phyloP scores from a whole-genome alignment of 495 filamentous ascomycete species.

The Talaromyces thailandensis region DNA sequence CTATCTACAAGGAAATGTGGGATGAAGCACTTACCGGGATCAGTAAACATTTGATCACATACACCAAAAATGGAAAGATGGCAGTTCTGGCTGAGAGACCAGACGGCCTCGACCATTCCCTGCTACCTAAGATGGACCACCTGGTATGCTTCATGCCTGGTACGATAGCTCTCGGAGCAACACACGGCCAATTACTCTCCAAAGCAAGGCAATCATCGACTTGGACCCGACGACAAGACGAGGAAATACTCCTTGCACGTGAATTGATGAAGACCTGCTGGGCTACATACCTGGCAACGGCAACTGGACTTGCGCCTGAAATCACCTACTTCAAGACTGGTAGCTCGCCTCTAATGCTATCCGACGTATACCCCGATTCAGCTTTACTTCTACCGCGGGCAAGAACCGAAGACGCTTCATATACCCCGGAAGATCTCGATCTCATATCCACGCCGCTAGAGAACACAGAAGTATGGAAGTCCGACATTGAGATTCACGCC shows the following conservation, averaged over 20 bases:
- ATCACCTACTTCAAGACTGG: conserved; percentile 81
- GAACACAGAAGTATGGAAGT: conserved; percentile 41
- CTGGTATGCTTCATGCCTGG: conserved; percentile 96
- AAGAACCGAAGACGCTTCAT: conserved; percentile 9
- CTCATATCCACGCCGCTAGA: conserved; percentile 23
- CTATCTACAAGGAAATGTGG: conserved; percentile 88
- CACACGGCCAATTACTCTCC: conserved; percentile 62
- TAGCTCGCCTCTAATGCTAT: conserved; percentile 35
- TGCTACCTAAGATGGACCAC: conserved; percentile 95
- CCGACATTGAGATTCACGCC: conserved; percentile 68
- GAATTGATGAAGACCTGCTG: conserved; percentile 97
- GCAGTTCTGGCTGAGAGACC: conserved; percentile 85
- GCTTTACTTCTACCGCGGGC: conserved; percentile 9
- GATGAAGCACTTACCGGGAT: conserved; percentile 76
- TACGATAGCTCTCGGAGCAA: conserved; percentile 83
- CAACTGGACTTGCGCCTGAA: conserved; percentile 83
- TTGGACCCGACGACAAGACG: conserved; percentile 75
- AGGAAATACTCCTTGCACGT: conserved; percentile 74
- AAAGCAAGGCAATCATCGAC: conserved; percentile 59
- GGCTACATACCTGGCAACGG: conserved; percentile 85
- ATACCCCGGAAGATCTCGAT: conserved; percentile 18
- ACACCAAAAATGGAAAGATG: conserved; percentile 68
- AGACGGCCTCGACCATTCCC: conserved; percentile 49
- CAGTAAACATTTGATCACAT: conserved; percentile 83
- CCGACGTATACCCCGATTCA: conserved; percentile 30